phyloP scores from a whole-genome alignment of 148 eudicot genomes.

The Rhododendron kiyosumense region DNA sequence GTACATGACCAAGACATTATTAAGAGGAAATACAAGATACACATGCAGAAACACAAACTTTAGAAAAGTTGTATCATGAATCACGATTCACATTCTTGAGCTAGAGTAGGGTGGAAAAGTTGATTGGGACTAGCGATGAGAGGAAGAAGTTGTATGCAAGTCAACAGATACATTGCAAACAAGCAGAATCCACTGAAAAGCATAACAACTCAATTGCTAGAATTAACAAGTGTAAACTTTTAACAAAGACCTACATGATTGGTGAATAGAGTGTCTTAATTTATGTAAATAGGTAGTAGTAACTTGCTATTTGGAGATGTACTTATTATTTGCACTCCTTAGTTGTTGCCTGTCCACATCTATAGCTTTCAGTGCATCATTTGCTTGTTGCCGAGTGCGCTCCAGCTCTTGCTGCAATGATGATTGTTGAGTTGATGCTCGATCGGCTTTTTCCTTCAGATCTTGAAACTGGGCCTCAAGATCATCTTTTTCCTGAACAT shows the following conservation, averaged over 20 bases:
- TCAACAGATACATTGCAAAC: neutral
- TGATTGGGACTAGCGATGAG: neutral
- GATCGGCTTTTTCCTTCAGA: slow-evolving; percentile 71
- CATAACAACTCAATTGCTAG: neutral
- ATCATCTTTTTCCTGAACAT: slow-evolving; percentile 87
- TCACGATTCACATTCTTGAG: neutral
- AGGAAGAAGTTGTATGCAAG: neutral
- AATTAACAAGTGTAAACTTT: neutral
- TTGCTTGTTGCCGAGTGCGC: slow-evolving; percentile 83
- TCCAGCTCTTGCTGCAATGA: slow-evolving; percentile 87
- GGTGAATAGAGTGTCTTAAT: neutral
- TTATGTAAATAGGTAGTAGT: neutral
- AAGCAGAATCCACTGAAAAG: neutral
- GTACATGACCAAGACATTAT: neutral
- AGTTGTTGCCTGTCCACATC: slow-evolving; percentile 90
- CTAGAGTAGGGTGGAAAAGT: neutral
- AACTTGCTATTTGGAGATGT: slow-evolving; percentile 20
- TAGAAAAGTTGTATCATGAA: neutral
- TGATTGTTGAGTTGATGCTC: slow-evolving; percentile 59
- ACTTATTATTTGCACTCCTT: slow-evolving; percentile 91
- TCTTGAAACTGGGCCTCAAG: slow-evolving; percentile 74
- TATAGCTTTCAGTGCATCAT: slow-evolving; percentile 88
- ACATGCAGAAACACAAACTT: neutral
- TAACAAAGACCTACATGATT: neutral
- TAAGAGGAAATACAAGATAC: neutral